Conservation (phyloP, 805 yeast genomes). For the Metahyphopichia silvanorum region DNA sequence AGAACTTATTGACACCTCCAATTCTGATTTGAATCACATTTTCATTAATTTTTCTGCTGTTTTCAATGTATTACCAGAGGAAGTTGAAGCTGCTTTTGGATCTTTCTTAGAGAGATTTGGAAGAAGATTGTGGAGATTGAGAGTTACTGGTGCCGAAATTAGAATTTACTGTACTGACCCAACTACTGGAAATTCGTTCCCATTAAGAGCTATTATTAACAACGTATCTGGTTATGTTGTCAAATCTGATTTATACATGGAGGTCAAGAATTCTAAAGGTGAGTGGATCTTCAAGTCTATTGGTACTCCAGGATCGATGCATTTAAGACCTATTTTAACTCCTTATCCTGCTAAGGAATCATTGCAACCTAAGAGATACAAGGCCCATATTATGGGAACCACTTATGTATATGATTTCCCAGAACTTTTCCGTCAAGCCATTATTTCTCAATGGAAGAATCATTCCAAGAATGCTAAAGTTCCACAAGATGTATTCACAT, state of each 20-base stretch:
- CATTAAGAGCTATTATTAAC: constrained; percentile 93
- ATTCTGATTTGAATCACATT: constrained; percentile 94
- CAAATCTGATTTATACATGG: constrained; percentile 91
- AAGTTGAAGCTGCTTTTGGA: constrained; percentile 96
- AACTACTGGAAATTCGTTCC: constrained; percentile 83
- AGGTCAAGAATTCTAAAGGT: constrained; percentile 85
- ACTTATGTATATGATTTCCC: constrained; percentile 99
- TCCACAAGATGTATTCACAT: constrained; percentile 75
- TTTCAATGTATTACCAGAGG: constrained; percentile 90
- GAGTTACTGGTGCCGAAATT: constrained; percentile 97
- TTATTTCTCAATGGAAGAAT: constrained; percentile 79
- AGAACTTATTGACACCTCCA: constrained; percentile 90
- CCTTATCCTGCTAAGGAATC: constrained; percentile 98
- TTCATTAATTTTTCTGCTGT: constrained; percentile 96
- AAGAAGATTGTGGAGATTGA: constrained; percentile 91
- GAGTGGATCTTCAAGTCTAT: constrained; percentile 97
- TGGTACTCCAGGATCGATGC: constrained; percentile 96
- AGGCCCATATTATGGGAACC: constrained; percentile 97
- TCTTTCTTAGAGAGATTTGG: constrained; percentile 98
- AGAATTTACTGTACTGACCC: constrained; percentile 94
- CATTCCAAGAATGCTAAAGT: constrained; percentile 51
- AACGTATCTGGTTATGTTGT: constrained; percentile 98
- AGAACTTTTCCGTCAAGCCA: constrained; percentile 93
- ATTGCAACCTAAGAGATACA: constrained; percentile 97
- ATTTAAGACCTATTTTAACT: constrained; percentile 89